These are phyloP conservation scores for Ormosia emarginata DNA, from an alignment of 306 rosid species.

Conservation along the genomic window DNA sequence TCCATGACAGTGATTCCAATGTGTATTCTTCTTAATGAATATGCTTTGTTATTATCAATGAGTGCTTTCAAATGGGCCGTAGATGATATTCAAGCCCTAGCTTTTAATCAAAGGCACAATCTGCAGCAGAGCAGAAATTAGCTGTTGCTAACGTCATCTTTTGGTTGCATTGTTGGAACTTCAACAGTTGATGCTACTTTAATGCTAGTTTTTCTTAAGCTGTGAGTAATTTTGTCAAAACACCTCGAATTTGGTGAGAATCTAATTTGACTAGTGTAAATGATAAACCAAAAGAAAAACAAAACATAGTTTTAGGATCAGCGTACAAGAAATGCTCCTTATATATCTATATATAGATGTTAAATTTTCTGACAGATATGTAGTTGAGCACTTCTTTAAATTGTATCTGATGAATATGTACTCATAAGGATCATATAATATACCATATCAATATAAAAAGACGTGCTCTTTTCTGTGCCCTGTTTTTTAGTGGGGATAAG, in stretches of 20 bases:
- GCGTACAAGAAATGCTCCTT: neutral
- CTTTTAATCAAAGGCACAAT: slow-evolving; percentile 4
- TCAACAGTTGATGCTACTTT: neutral
- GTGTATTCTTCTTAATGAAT: slow-evolving; percentile 13
- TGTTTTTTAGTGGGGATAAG: neutral
- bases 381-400: neutral
- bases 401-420: neutral
- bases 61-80: slow-evolving; percentile 1
- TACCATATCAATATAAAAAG: neutral
- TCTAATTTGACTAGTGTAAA: neutral
- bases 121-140: neutral
- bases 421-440: neutral
- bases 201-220: neutral
- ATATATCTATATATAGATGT: neutral
- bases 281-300: neutral
- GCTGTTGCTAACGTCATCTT: neutral
- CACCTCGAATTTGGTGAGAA: neutral
- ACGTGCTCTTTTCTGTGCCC: neutral
- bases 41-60: neutral
- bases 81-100: neutral
- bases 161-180: neutral
- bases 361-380: neutral
- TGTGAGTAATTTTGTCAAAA: neutral
- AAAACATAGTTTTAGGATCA: neutral
- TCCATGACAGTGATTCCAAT: neutral